A percentile compares a stretch with the other conserved stretches of the same genome.
Conservation (phyloP, 2,329 filamentous ascomycete species). For the Neonectria magnoliae region DNA sequence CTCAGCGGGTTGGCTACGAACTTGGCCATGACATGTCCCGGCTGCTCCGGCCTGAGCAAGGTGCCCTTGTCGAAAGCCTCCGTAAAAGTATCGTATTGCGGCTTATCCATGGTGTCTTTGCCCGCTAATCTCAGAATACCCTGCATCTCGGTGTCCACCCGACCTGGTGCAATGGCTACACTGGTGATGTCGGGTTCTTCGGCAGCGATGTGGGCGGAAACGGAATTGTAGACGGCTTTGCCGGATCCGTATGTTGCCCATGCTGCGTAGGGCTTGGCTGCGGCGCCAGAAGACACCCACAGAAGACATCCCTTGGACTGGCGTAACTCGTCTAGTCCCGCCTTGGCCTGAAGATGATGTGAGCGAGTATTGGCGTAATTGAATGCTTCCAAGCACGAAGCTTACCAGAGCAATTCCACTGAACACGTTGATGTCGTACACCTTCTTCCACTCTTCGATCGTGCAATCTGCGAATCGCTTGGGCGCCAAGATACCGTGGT, state of each 20-base stretch:
- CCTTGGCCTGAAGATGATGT: slow-evolving; percentile 66
- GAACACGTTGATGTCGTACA: slow-evolving; percentile 89
- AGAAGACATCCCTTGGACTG: slow-evolving; percentile 76
- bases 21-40: slow-evolving; percentile 86
- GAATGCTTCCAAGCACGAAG: slow-evolving; percentile 8
- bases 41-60: slow-evolving; percentile 83
- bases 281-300: slow-evolving; percentile 83
- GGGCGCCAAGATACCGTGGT: slow-evolving; percentile 85
- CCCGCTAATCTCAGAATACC: slow-evolving; percentile 75
- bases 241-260: slow-evolving; percentile 87
- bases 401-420: slow-evolving; percentile 81
- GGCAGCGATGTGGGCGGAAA: slow-evolving; percentile 75
- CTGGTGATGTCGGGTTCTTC: slow-evolving; percentile 83
- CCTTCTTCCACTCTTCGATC: slow-evolving; percentile 77
- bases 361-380: neutral
- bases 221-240: slow-evolving; percentile 85
- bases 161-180: slow-evolving; percentile 79
- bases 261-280: slow-evolving; percentile 70
- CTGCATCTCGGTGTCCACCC: slow-evolving; percentile 93
- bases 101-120: slow-evolving; percentile 58
- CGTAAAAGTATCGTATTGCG: slow-evolving; percentile 74
- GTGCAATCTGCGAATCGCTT: slow-evolving; percentile 75
- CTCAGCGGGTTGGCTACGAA: slow-evolving; percentile 73
- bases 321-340: slow-evolving; percentile 75
- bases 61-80: slow-evolving; percentile 75